Base-by-base conservation (phyloP, 192 early-diverging fungal species). In the Mortierella claussenii region DNA sequence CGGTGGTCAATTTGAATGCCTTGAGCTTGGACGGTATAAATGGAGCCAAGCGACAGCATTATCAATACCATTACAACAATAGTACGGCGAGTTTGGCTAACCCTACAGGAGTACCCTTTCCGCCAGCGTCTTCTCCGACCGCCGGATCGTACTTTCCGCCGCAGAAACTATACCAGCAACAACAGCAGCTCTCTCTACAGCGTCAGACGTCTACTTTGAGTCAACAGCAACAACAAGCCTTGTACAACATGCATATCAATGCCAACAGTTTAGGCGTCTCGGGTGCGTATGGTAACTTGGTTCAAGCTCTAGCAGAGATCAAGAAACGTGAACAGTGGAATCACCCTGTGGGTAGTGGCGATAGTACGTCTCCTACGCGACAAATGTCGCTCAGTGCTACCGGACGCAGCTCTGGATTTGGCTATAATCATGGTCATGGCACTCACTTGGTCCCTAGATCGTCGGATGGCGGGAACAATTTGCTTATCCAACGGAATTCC, bases 191-290 rank as follows among this genome's bases (percentile, higher is more conserved):
- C 21, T 60, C 59, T 5, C 31, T 55, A 6, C 68, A 62, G 23
- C 54, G 55, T 8, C 69, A 64, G 23, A 40, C 46, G 1, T 60
- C 52, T 1, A 44, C 52, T 2, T 51, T 71, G 37, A 64, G 60
- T 28, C 69, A 63, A 20, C 69, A 71, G 18, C 69, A 71, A 12
- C 69, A 71, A 24, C 60, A 63, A 30, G 69, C 27, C 11, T 46
- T 71, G 2, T 63, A 63, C 47, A 71, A 71, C 20, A 71, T 71
- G 69, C 69, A 71, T 27, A 54, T 71, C 12, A 71, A 71, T 24
- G 60, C 69, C 27, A 71, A 71, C 60, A 64, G 60, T 71, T 71
- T 71, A 44, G 69, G 69, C 2, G 30, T 55, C 13, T 71, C 69
- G 7, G 69, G 69, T 11, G 54, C 69, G 8, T 71, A 71, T 52